phyloP scores from a whole-genome alignment of 1,284 basidiomycete species.

The Hymenochaete sp. region DNA sequence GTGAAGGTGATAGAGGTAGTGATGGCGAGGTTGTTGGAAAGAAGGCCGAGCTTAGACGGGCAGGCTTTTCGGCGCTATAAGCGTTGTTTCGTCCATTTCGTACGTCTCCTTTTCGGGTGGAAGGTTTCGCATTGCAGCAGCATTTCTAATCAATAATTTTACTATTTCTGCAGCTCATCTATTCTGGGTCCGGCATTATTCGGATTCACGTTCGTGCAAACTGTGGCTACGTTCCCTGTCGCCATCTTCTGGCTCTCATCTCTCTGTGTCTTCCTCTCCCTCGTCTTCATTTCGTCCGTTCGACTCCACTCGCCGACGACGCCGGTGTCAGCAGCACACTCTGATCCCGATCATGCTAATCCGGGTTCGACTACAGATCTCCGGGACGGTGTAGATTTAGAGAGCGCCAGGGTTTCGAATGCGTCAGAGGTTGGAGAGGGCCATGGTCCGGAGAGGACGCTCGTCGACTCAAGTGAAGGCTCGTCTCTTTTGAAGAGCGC shows the following conservation, averaged over 20 bases:
- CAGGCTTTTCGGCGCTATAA: slow-evolving; percentile 62
- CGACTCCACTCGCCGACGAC: slow-evolving; percentile 22
- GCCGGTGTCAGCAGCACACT: background rate
- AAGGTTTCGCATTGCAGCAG: slow-evolving; percentile 26
- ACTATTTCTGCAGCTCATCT: slow-evolving; percentile 30
- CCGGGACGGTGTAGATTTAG: slow-evolving; percentile 1
- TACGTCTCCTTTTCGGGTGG: slow-evolving; percentile 65
- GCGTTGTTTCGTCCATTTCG: slow-evolving; percentile 60
- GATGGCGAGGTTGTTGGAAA: background rate
- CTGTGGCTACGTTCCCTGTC: slow-evolving; percentile 48
- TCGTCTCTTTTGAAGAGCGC: too few species aligned
- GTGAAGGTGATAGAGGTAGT: slow-evolving; percentile 6
- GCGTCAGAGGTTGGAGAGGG: too few species aligned
- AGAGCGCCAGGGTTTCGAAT: background rate
- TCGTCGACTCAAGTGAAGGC: slow-evolving; percentile 7
- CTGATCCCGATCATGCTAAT: too few species aligned
- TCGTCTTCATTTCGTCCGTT: slow-evolving; percentile 33
- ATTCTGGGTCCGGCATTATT: slow-evolving; percentile 54
- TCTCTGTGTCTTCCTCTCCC: slow-evolving; percentile 30
- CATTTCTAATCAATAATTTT: background rate
- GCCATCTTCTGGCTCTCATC: slow-evolving; percentile 46
- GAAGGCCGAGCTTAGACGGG: slow-evolving; percentile 38
- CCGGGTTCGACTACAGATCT: too few species aligned
- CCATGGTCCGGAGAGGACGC: slow-evolving; percentile 5
- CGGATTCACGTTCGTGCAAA: slow-evolving; percentile 50